Evolutionary conservation across 495 filamentous ascomycete species (phyloP).

Genomic region (Aspergillus cristatus): DNA sequence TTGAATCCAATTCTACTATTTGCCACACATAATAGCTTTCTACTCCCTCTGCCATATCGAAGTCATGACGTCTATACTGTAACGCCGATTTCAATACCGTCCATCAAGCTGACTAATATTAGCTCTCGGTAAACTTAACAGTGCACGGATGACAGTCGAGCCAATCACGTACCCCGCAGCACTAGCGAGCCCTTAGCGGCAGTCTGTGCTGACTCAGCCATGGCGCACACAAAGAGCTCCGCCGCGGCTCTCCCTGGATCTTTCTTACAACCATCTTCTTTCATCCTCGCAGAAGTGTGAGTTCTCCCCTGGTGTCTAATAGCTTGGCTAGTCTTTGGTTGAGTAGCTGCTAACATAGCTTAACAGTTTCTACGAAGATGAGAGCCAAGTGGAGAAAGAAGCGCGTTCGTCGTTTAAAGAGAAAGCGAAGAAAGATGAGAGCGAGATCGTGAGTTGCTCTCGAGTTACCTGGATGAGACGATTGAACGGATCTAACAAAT

Average conservation of each 20-base stretch:
- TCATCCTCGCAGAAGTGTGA: slow-evolving; percentile 48
- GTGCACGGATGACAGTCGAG: slow-evolving; percentile 1
- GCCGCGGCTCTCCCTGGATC: slow-evolving; percentile 25
- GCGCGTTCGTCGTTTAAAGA: slow-evolving; percentile 93
- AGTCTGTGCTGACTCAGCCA: slow-evolving; percentile 34
- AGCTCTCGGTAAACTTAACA: slow-evolving; percentile 16
- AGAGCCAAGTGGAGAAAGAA: slow-evolving; percentile 99
- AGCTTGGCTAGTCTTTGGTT: slow-evolving; percentile 3
- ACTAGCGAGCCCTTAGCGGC: slow-evolving; percentile 33
- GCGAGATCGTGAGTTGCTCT: slow-evolving; percentile 64
- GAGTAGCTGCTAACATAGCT: slow-evolving; percentile 10
- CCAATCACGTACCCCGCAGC: slow-evolving; percentile 9
- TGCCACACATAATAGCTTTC: too few species aligned
- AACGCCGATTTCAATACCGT: too few species aligned
- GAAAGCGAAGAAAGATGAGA: slow-evolving; percentile 98
- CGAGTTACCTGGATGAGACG: neutral
- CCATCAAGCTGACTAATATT: neutral
- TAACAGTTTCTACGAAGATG: slow-evolving; percentile 59
- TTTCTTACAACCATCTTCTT: slow-evolving; percentile 40
- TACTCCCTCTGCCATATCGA: too few species aligned
- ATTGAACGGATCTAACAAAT: slow-evolving; percentile 20
- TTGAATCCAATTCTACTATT: too few species aligned
- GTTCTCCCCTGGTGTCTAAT: slow-evolving; percentile 11
- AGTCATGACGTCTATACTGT: too few species aligned
- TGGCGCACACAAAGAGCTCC: slow-evolving; percentile 38